Evolutionary conservation across 257 asterid species (phyloP), one percentile per base, ranked within the genome.

Genomic region (Catharanthus roseus): DNA sequence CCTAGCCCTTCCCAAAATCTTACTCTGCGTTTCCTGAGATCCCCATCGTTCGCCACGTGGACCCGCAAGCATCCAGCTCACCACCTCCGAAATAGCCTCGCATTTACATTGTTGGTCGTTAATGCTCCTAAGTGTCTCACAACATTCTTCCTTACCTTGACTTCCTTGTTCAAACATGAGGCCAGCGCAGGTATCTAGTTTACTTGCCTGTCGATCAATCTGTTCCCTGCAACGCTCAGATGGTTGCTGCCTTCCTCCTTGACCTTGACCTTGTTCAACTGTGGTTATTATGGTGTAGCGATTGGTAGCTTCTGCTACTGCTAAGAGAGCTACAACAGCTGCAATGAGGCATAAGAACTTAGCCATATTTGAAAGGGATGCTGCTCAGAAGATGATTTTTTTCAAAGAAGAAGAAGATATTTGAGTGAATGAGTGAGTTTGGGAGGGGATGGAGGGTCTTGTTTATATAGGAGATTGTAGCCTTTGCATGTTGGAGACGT

Each of bases 281-380:
- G 78, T 77, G 31, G 81, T 58, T 28, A 49, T 76, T 73, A 74
- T 72, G 70, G 78, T 74, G 70, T 78, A 31, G 50, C 16, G 7
- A n/a, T n/a, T n/a, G 67, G 70, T 63, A 29, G 84, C 78, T 21
- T 57, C 62, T 19, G 77, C 50, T 6, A 72, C 41, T 39, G 70
- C 58, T 1, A 80, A 24, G 23, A 75, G 65, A 42, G 82, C 86
- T 10, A 67, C 68, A 1, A 79, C 49, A 38, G 77, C 70, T 13
- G 66, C 65, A 71, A 73, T 34, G 12, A 47, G 36, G 5, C 33
- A 18, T 12, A 64, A 10, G 28, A 79, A 65, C 39, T 77, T 82
- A 10, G 82, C 79, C 80, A 79, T 19, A 7, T 9, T 42, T 12
- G 10, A 8, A 9, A n/a, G n/a, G n/a, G n/a, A n/a, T n/a, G n/a